These are phyloP conservation scores for Gossypium bickii DNA, from an alignment of 345 rosid genomes.

Conservation along the genomic window DNA sequence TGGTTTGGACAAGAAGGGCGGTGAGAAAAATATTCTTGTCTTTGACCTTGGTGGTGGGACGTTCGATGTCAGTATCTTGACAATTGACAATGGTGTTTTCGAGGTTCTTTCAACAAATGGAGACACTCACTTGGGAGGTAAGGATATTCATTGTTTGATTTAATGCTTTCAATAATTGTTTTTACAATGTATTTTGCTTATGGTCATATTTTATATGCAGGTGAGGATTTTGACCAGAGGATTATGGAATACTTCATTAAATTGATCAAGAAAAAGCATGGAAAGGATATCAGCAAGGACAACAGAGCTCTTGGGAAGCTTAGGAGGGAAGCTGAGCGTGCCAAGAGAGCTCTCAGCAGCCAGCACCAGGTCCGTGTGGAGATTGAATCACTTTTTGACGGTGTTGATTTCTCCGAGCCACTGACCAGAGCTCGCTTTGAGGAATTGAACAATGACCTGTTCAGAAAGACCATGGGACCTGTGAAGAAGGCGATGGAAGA, in stretches of 20 bases:
- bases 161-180: not conserved
- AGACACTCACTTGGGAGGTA: constrained; percentile 99
- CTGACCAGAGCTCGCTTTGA: constrained; percentile 96
- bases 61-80: constrained; percentile 96
- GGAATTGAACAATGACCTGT: constrained; percentile 93
- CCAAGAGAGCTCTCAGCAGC: constrained; percentile 99
- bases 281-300: constrained; percentile 97
- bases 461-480: constrained; percentile 99
- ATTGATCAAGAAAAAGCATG: constrained; percentile 93
- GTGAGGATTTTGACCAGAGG: constrained; percentile 97
- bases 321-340: constrained; percentile 89
- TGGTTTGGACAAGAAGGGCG: constrained; percentile 93
- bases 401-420: constrained; percentile 92
- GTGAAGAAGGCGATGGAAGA: constrained; percentile 99
- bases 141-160: not conserved
- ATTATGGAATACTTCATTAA: constrained; percentile 96
- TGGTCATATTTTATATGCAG: constrained; percentile 33
- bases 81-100: constrained; percentile 91
- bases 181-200: not conserved
- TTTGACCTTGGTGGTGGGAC: constrained; percentile 99
- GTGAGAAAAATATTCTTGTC: constrained; percentile 97
- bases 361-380: constrained; percentile 99
- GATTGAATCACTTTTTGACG: constrained; percentile 90
- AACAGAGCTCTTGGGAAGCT: constrained; percentile 90
- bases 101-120: constrained; percentile 98